Conservation (phyloP, 345 rosid genomes). For the Gossypium bickii region DNA sequence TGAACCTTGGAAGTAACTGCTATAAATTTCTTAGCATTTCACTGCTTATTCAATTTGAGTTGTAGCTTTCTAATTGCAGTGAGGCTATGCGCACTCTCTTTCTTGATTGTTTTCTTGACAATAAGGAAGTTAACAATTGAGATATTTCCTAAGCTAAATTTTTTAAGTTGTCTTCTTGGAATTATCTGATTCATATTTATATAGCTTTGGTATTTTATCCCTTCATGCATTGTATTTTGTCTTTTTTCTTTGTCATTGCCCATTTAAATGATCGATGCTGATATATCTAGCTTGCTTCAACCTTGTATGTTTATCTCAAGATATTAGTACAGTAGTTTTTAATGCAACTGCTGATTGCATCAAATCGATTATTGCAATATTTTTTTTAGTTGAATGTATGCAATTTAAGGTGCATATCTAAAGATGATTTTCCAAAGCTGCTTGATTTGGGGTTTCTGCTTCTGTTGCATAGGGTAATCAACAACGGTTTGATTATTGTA, state of each 20-base stretch:
- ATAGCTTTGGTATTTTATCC: neutral
- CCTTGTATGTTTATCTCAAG: neutral
- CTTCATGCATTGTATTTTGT: neutral
- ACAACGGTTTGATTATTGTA: too few species aligned
- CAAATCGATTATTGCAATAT: neutral
- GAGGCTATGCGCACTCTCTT: constrained; percentile 12
- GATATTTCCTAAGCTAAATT: constrained; percentile 13
- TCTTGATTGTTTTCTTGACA: constrained; percentile 20
- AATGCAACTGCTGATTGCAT: neutral
- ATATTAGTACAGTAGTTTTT: neutral
- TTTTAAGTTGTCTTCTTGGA: constrained; percentile 9
- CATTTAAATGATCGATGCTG: neutral
- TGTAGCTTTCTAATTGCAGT: constrained; percentile 12
- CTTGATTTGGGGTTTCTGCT: too few species aligned
- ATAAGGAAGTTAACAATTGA: constrained; percentile 23
- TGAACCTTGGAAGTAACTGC: constrained; percentile 18
- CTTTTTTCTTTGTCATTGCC: neutral
- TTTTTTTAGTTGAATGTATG: neutral
- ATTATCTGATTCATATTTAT: neutral
- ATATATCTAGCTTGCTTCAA: neutral
- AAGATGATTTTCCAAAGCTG: neutral
- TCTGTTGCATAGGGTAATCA: too few species aligned
- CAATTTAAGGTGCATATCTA: neutral
- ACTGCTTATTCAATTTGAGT: neutral
- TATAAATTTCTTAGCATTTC: constrained; percentile 11